These are phyloP conservation scores for Camellia granthamiana DNA, from an alignment of 148 eudicot species.

Conservation along the genomic window DNA sequence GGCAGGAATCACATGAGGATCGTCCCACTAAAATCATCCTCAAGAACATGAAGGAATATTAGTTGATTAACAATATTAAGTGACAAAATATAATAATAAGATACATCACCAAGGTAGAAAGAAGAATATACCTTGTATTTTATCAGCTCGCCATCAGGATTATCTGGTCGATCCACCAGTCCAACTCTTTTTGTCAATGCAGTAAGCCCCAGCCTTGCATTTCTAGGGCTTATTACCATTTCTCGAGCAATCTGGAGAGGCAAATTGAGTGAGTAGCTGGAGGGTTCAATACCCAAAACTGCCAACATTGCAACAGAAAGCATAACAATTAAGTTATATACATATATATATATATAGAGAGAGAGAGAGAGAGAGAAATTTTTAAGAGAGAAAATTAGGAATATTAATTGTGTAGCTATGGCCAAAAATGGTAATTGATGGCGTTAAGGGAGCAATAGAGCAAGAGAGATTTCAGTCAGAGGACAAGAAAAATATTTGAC, in stretches of 20 bases:
- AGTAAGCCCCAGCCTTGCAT: constrained; percentile 72
- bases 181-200: constrained; percentile 67
- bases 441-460: not conserved
- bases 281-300: not conserved
- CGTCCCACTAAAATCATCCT: constrained; percentile 72
- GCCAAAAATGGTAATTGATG: not conserved
- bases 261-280: constrained; percentile 8
- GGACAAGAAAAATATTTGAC: not conserved
- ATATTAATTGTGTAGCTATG: not conserved
- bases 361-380: too few relatives aligned
- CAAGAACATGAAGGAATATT: constrained; percentile 13
- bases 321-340: not conserved
- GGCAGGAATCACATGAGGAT: constrained; percentile 73
- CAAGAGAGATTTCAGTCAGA: not conserved
- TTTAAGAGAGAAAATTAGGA: too few relatives aligned
- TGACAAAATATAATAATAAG: not conserved
- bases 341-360: not conserved
- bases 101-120: not conserved
- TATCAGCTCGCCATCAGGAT: constrained; percentile 67
- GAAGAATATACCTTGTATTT: constrained; percentile 55
- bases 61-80: constrained; percentile 14
- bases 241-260: constrained; percentile 78
- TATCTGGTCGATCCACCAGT: constrained; percentile 55
- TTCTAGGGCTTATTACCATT: constrained; percentile 90
- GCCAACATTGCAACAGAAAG: not conserved